Conservation (phyloP, 495 filamentous ascomycete genomes). For the Cladorrhinum samala region DNA sequence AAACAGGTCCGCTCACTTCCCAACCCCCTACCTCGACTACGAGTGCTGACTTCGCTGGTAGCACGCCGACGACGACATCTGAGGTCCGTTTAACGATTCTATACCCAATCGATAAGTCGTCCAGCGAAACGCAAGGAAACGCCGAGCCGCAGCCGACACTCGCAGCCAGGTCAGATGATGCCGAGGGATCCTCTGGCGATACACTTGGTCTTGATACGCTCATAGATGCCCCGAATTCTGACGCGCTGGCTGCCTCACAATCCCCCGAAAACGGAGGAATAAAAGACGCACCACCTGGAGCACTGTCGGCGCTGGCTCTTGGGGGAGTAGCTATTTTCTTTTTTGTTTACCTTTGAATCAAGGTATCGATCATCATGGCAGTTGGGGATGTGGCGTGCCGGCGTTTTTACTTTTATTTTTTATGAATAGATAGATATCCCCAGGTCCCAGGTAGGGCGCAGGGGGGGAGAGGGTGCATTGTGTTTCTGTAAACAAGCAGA, state of each 20-base stretch:
- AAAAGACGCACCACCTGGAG: background rate
- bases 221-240: background rate
- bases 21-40: background rate
- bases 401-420: background rate
- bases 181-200: background rate
- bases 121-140: background rate
- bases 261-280: background rate
- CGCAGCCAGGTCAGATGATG: background rate
- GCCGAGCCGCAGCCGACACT: background rate
- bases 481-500: too few relatives aligned
- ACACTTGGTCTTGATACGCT: background rate
- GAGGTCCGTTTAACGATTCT: background rate
- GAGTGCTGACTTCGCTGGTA: conserved; percentile 5
- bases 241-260: background rate
- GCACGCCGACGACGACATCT: conserved; percentile 1
- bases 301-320: background rate
- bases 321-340: background rate
- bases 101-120: background rate
- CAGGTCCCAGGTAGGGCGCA: too few relatives aligned
- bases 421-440: background rate
- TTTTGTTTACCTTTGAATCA: background rate
- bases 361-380: too few relatives aligned
- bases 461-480: too few relatives aligned
- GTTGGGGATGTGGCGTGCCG: too few relatives aligned
- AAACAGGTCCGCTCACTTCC: conserved; percentile 5